Evolutionary conservation across 768 basidiomycete genomes (phyloP), one percentile per base, ranked within the genome.

Genomic region (Russula foetens): DNA sequence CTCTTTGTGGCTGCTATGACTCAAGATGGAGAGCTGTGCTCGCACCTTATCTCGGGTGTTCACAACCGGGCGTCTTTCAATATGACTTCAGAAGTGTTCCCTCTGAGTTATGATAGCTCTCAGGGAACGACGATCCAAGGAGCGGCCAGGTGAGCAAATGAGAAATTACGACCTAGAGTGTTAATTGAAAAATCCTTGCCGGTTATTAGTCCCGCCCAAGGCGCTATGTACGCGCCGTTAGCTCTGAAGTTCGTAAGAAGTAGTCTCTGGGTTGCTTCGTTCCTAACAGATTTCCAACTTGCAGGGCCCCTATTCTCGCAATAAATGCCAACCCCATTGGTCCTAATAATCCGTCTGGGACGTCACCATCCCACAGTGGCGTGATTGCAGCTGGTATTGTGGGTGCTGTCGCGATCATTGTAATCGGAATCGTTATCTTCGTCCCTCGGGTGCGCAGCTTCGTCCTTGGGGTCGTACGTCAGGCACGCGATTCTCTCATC

Each of bases 201-300:
- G 7, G 26, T 31, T n/a, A 28, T n/a, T 24, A 69, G 68, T 48
- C 67, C 68, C 19, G 67, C 63, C 3, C 62, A 65, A 12, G 68
- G 68, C 31, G 68, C 62, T 11, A 56, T 69, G 54, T 69, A 59
- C 56, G 68, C 68, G 7, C 67, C 63, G n/a, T 49, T 69, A 12
- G 67, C 68, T 28, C 47, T 65, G n/a, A 63, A 41, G 68, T 69
- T 31, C 50, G 68, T 59, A 8, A 29, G 38, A 24, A 17, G 2
- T 43, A 1, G 33, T 21, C 1, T 39, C 23, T 48, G 15, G 21
- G n/a, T 29, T n/a, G 24, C 35, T 19, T 28, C 9, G 24, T 29
- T 4, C 1, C 33, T 57, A n/a, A 57, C 11, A 35, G 5, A n/a
- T 4, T 12, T 46, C 24, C 11, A n/a, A 8, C 19, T 39, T 23